Conservation (phyloP, 768 basidiomycete species). For the Lactarius deliciosus region DNA sequence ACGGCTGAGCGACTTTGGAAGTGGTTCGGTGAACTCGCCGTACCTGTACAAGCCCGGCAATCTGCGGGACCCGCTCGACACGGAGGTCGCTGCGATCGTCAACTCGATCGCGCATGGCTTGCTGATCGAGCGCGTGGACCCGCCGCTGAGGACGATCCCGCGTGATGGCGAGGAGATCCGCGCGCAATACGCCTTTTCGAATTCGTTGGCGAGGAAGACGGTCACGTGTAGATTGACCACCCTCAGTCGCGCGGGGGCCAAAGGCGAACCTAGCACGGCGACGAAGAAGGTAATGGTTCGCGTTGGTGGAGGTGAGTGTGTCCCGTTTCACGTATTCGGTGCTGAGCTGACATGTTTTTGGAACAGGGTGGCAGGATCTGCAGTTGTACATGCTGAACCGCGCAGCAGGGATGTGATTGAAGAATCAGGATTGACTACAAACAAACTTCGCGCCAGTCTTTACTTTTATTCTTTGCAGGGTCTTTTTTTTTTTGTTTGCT, state of each 20-base stretch:
- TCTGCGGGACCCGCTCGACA: conserved; percentile 76
- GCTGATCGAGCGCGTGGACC: conserved; percentile 76
- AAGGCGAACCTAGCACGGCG: conserved; percentile 44
- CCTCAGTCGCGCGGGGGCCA: conserved; percentile 54
- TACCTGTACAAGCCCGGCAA: conserved; percentile 67
- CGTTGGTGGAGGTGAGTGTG: conserved; percentile 65
- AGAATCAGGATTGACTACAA: not conserved
- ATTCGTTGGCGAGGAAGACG: conserved; percentile 66
- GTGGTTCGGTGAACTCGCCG: conserved; percentile 40
- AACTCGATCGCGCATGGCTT: conserved; percentile 79
- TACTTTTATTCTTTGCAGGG: conserved; percentile 6
- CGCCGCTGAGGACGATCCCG: conserved; percentile 62
- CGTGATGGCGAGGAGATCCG: conserved; percentile 76
- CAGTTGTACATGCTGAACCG: conserved; percentile 75
- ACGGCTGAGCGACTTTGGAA: conserved; percentile 51
- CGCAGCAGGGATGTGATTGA: conserved; percentile 58
- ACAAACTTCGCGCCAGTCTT: conserved; percentile 21
- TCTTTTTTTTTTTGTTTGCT: conserved; percentile 8
- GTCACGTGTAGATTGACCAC: conserved; percentile 81
- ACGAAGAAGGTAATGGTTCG: conserved; percentile 89
- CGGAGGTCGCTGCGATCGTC: conserved; percentile 70
- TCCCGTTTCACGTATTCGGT: not conserved
- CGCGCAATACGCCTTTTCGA: conserved; percentile 83
- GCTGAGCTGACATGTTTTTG: conserved; percentile 10
- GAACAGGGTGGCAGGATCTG: conserved; percentile 75